phyloP scores from a whole-genome alignment of 2,329 filamentous ascomycete species.

The Xylaria hypoxylon region DNA sequence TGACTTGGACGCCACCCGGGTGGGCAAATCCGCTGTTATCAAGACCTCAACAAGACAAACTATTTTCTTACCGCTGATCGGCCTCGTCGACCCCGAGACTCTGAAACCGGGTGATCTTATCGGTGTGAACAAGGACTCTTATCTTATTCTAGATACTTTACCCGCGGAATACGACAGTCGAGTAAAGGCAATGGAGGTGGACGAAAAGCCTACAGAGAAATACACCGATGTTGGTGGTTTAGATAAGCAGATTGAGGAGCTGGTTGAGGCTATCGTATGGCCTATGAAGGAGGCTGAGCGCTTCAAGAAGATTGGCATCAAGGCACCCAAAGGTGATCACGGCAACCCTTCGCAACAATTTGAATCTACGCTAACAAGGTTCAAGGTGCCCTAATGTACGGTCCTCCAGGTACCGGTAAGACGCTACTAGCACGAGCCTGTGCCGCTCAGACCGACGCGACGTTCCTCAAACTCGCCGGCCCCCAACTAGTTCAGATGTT shows the following conservation, averaged over 20 bases:
- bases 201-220: conserved; percentile 99
- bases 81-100: conserved; percentile 93
- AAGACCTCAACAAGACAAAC: conserved; percentile 99
- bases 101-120: conserved; percentile 97
- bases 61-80: conserved; percentile 97
- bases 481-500: conserved; percentile 99
- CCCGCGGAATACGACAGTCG: conserved; percentile 98
- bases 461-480: conserved; percentile 97
- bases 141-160: conserved; percentile 94
- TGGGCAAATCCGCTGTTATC: conserved; percentile 98
- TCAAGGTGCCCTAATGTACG: conserved; percentile 96
- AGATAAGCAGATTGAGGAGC: conserved; percentile 98
- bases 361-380: conserved; percentile 34
- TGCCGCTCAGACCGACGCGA: conserved; percentile 96
- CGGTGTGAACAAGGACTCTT: conserved; percentile 99
- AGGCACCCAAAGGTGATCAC: conserved; percentile 90
- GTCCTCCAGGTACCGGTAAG: conserved; percentile 89
- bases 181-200: conserved; percentile 99
- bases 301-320: conserved; percentile 99
- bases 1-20: conserved; percentile 93
- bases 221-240: conserved; percentile 97
- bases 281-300: conserved; percentile 99
- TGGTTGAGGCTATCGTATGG: conserved; percentile 98
- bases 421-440: conserved; percentile 94
- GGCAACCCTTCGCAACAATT: conserved; percentile 14